phyloP scores from a whole-genome alignment of 2,329 filamentous ascomycete genomes.

The Neofusicoccum sp. region DNA sequence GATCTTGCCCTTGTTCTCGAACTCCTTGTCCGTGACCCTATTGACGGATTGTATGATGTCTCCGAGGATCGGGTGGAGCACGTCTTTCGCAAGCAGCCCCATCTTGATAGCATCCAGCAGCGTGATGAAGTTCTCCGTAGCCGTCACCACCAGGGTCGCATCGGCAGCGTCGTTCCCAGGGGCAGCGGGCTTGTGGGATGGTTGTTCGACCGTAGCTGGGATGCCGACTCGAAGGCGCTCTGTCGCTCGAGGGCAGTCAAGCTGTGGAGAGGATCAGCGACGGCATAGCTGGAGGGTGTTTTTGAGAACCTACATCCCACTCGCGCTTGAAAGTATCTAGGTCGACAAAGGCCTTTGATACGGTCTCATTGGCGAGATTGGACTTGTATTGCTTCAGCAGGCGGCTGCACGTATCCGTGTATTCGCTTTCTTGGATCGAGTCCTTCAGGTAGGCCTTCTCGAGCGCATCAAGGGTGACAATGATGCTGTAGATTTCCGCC shows the following conservation, averaged over 20 bases:
- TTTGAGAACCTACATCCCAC: slow-evolving; percentile 65
- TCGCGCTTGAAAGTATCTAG: slow-evolving; percentile 87
- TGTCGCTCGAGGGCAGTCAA: slow-evolving; percentile 92
- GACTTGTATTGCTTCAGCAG: slow-evolving; percentile 97
- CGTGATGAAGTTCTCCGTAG: slow-evolving; percentile 98
- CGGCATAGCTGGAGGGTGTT: neutral
- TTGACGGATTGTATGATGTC: slow-evolving; percentile 98
- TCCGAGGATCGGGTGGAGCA: slow-evolving; percentile 89
- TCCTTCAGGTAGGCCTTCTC: slow-evolving; percentile 98
- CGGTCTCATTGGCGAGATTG: slow-evolving; percentile 84
- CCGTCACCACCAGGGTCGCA: slow-evolving; percentile 76
- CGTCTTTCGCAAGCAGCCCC: slow-evolving; percentile 90
- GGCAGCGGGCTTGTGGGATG: slow-evolving; percentile 47
- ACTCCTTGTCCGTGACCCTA: slow-evolving; percentile 92
- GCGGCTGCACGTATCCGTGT: slow-evolving; percentile 93
- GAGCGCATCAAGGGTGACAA: slow-evolving; percentile 90
- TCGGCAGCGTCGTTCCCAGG: slow-evolving; percentile 48
- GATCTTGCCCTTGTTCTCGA: slow-evolving; percentile 94
- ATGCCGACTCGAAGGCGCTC: slow-evolving; percentile 91
- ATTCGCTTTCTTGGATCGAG: slow-evolving; percentile 86
- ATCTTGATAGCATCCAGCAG: slow-evolving; percentile 94
- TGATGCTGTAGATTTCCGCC: slow-evolving; percentile 96
- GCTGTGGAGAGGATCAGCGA: slow-evolving; percentile 53
- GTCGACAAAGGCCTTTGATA: slow-evolving; percentile 84
- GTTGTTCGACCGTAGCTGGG: slow-evolving; percentile 75